Evolutionary conservation across 305 asterid species (phyloP).

Genomic region (Solanum hybrid): DNA sequence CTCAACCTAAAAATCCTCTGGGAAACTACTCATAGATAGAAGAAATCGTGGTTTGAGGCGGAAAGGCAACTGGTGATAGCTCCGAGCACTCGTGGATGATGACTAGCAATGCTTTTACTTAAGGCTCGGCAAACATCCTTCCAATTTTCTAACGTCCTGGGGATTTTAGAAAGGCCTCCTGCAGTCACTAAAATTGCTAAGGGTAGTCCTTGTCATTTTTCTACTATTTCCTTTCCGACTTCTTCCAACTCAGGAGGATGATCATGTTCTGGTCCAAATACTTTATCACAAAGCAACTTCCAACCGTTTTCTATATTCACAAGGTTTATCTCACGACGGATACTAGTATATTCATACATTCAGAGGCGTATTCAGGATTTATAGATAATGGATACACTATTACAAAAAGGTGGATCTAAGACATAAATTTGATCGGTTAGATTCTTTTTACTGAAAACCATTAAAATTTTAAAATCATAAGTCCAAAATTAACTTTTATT

Average conservation of each 20-base stretch:
- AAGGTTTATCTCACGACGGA: not conserved
- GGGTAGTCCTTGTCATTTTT: not conserved
- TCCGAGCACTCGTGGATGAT: not conserved
- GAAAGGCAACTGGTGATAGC: not conserved
- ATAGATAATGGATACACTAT: too few species aligned
- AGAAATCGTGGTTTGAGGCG: not conserved
- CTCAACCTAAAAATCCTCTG: not conserved
- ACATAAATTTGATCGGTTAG: too few species aligned
- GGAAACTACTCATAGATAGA: not conserved
- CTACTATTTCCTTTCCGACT: not conserved
- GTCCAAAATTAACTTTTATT: too few species aligned
- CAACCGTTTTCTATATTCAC: not conserved
- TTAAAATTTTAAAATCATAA: too few species aligned
- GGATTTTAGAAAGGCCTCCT: not conserved
- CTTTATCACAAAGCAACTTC: not conserved
- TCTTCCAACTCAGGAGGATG: not conserved
- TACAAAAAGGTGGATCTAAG: too few species aligned
- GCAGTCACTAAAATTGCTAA: not conserved
- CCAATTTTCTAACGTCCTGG: not conserved
- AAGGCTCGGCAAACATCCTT: not conserved
- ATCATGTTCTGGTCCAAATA: not conserved
- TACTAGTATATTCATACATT: not conserved
- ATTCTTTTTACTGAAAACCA: too few species aligned
- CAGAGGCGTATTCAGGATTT: too few species aligned
- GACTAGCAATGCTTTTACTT: not conserved